Percentiles rank a stretch among this genome's conserved stretches.
phyloP scores from a whole-genome alignment of 75 land plant species.

The Adiantum capillusveneris region DNA sequence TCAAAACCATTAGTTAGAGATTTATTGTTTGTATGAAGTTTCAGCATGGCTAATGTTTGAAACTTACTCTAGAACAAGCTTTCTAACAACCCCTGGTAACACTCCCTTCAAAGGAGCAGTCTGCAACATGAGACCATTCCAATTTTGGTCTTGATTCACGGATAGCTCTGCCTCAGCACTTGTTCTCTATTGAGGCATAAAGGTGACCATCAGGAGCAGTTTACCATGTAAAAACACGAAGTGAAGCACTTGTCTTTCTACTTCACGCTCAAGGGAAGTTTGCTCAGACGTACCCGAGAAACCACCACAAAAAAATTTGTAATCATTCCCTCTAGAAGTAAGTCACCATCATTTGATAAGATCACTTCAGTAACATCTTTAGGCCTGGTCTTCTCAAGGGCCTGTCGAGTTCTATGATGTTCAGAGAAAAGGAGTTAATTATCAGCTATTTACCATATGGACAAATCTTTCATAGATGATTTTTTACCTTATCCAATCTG shows the following conservation, averaged over 20 bases:
- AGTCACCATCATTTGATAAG: slow-evolving; percentile 82
- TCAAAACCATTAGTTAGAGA: no score
- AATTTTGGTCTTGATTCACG: neutral
- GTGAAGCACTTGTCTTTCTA: no score
- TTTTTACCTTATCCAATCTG: slow-evolving; percentile 74
- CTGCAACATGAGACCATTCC: slow-evolving; percentile 52
- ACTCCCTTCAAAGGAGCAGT: slow-evolving; percentile 88
- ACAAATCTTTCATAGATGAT: no score
- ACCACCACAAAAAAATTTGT: slow-evolving; percentile 85
- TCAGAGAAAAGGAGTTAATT: no score
- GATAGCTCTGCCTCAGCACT: neutral
- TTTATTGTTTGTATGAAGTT: no score
- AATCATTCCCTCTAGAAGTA: slow-evolving; percentile 69
- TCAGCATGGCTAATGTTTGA: neutral
- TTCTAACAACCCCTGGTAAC: slow-evolving; percentile 82
- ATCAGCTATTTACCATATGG: no score
- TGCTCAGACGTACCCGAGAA: neutral
- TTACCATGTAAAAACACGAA: no score
- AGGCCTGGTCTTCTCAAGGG: slow-evolving; percentile 54
- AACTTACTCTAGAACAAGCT: slow-evolving; percentile 62
- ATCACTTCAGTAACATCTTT: slow-evolving; percentile 54
- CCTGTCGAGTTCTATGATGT: slow-evolving; percentile 52
- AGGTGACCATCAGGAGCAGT: no score
- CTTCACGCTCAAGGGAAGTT: no score
- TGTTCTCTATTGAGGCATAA: no score